Base-by-base conservation (phyloP, 768 basidiomycete genomes). In the Calocera cornea region DNA sequence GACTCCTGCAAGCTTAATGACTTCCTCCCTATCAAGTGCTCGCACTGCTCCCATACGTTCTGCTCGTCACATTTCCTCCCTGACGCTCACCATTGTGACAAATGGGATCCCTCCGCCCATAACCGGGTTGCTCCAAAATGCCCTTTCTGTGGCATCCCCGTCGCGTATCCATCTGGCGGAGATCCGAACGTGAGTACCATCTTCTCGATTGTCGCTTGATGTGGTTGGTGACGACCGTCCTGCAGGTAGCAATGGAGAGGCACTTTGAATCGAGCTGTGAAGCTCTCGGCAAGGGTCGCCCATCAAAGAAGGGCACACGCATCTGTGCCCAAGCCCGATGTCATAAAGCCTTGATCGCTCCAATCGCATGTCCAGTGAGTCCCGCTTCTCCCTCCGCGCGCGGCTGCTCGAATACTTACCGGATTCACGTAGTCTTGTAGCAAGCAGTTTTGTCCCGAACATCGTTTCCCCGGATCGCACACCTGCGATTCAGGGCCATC, bases 1-100 rank as follows among this genome's bases (percentile, higher is more conserved):
- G 54, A 60, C 54, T 60, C 54, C 31, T 60, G 54, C 54, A 60
- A 33, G 16, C 54, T 60, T 2, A 60, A 60, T 22, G 54, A 60
- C 31, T 60, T 60, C 31, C 54, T 60, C 2, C 54, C 54, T 11
- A 14, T 60, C 54, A 60, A 60, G 27, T 60, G 54, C 19, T 22
- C 54, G 31, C 54, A 60, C 31, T 60, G 54, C 54, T 27, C 27
- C 7, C 31, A 60, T 33, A 60, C 54, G 14, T 60, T 60, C 31
- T 60, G 54, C 54, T 60, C 54, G 10, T 60, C 54, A 12, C 54
- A 60, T 27, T 60, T 60, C 22, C 54, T 27, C 19, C 54, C 54
- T 10, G 54, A 60, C 31, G 11, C 54, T 16, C 54, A 60, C 22
- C 54, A 22, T 16, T 60, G 54, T 19, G 31, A 60, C 10, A 60